These are phyloP conservation scores for Vitis labrusca DNA, from an alignment of 164 flowering plant genomes.

Conservation along the genomic window DNA sequence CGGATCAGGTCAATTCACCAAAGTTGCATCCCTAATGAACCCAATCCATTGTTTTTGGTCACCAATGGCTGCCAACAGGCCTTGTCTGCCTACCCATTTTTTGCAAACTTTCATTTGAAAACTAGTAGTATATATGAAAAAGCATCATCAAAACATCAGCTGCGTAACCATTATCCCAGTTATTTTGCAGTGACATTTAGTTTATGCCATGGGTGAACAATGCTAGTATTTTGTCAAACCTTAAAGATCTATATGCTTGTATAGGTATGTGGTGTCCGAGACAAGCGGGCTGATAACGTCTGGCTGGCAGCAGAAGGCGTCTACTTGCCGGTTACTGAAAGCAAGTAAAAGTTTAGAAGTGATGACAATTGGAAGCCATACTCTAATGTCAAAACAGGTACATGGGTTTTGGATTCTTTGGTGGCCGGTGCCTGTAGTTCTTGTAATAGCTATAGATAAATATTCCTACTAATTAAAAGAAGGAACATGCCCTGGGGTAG, in stretches of 20 bases:
- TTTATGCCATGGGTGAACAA: background rate
- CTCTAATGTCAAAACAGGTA: conserved; percentile 12
- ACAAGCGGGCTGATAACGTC: conserved; percentile 83
- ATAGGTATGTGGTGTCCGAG: conserved; percentile 89
- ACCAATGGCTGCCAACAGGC: too few species aligned
- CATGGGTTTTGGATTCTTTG: conserved; percentile 22
- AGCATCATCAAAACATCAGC: background rate
- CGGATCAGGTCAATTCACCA: too few species aligned
- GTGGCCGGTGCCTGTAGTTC: conserved; percentile 17
- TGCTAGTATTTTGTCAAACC: background rate
- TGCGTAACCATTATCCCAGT: background rate
- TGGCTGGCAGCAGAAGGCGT: conserved; percentile 97
- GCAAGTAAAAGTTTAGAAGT: conserved; percentile 26
- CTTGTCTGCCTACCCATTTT: too few species aligned
- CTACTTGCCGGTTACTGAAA: conserved; percentile 69
- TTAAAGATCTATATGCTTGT: conserved; percentile 3
- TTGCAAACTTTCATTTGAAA: background rate
- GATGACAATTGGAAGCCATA: background rate
- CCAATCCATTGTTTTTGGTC: too few species aligned
- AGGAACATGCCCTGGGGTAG: too few species aligned
- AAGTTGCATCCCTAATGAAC: too few species aligned
- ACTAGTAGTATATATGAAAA: background rate
- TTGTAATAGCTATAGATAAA: conserved; percentile 6
- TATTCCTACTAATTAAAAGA: background rate
- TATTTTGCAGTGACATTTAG: background rate